Evolutionary conservation across 495 filamentous ascomycete species (phyloP).

Genomic region (Hypomontagnella submonticulosa): DNA sequence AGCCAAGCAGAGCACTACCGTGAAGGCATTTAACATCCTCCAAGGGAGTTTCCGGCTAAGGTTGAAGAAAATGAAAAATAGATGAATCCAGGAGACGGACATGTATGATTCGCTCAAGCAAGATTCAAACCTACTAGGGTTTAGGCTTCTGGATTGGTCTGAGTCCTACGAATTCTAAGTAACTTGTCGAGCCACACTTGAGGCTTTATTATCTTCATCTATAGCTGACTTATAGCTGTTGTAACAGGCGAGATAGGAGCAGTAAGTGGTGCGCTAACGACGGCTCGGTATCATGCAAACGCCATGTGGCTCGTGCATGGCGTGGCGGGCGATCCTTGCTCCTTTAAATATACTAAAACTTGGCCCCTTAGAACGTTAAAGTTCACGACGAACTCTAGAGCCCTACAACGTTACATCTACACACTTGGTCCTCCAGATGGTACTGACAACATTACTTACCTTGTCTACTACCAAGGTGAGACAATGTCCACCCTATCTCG

Average conservation of each 20-base stretch:
- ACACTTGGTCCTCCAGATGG: slow-evolving; percentile 27
- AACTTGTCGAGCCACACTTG: no score
- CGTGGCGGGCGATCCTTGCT: slow-evolving; percentile 34
- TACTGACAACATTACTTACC: not conserved
- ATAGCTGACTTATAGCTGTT: not conserved
- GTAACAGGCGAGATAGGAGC: no score
- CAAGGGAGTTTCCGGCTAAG: slow-evolving; percentile 24
- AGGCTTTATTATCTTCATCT: no score
- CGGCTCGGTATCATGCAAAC: slow-evolving; percentile 31
- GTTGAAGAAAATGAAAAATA: slow-evolving; percentile 26
- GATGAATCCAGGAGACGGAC: slow-evolving; percentile 22
- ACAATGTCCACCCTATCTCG: slow-evolving; percentile 38
- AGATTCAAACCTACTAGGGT: slow-evolving; percentile 6
- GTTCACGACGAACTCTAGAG: slow-evolving; percentile 32
- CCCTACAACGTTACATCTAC: slow-evolving; percentile 46
- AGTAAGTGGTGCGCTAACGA: slow-evolving; percentile 6
- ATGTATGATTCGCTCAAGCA: slow-evolving; percentile 21
- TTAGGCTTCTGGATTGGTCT: no score
- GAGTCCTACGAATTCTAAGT: no score
- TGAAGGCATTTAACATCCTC: slow-evolving; percentile 23
- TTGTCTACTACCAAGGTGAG: slow-evolving; percentile 33
- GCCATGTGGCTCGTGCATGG: slow-evolving; percentile 41
- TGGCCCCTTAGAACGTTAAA: slow-evolving; percentile 38
- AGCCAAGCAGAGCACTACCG: slow-evolving; percentile 38
- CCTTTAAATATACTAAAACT: slow-evolving; percentile 36